phyloP scores from a whole-genome alignment of 768 basidiomycete species.

The Tricholomella constricta region DNA sequence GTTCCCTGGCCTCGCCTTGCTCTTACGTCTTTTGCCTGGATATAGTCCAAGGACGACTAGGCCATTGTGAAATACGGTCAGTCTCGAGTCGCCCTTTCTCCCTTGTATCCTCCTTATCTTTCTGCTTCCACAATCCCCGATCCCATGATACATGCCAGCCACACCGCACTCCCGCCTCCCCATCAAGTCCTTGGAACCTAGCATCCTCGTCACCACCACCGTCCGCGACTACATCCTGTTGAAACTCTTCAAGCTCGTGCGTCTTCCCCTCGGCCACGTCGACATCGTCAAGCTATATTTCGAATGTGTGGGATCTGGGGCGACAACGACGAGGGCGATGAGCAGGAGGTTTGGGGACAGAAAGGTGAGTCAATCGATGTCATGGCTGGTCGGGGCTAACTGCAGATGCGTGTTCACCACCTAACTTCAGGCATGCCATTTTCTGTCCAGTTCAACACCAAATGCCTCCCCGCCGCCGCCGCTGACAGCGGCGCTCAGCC shows the following conservation, averaged over 20 bases:
- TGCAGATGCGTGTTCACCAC: conserved; percentile 85
- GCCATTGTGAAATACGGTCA: conserved; percentile 93
- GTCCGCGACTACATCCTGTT: too few relatives aligned
- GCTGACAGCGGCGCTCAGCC: conserved; percentile 62
- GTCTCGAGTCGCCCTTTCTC: background rate
- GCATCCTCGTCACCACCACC: too few relatives aligned
- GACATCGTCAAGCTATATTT: too few relatives aligned
- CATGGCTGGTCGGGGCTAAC: background rate
- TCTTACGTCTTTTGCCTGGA: conserved; percentile 42
- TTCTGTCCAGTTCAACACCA: conserved; percentile 66
- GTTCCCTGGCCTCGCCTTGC: background rate
- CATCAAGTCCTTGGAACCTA: too few relatives aligned
- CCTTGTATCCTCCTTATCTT: conserved; percentile 10
- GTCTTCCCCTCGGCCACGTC: too few relatives aligned
- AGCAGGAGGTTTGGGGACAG: conserved; percentile 85
- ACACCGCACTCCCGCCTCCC: background rate
- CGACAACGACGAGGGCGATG: conserved; percentile 49
- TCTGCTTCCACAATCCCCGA: conserved; percentile 52
- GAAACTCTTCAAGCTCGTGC: too few relatives aligned
- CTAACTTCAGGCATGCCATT: conserved; percentile 90
- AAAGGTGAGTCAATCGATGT: conserved; percentile 64
- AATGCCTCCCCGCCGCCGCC: conserved; percentile 49
- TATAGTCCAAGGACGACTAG: conserved; percentile 94
- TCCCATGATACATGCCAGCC: conserved; percentile 64
- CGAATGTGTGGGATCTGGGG: conserved; percentile 84